A percentile compares a stretch with the other conserved stretches of the same genome.
phyloP scores from a whole-genome alignment of 1,139 yeast species.

The Wickerhamiella pararugosa region DNA sequence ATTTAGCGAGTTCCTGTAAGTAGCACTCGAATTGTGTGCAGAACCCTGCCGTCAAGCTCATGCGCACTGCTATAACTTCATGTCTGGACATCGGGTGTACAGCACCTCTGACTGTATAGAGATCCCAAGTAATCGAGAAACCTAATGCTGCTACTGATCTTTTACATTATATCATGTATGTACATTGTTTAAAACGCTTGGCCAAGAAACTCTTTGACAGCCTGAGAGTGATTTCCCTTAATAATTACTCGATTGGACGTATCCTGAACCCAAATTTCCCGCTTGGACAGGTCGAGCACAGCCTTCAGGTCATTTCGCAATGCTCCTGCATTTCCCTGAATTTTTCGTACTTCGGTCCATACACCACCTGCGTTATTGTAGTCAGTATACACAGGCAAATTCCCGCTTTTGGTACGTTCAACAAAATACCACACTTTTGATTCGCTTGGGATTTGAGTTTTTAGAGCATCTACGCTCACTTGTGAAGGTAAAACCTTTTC shows the following conservation, averaged over 20 bases:
- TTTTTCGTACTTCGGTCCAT: constrained; percentile 23
- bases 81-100: background rate
- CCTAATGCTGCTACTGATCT: background rate
- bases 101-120: no score
- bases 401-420: constrained; percentile 21
- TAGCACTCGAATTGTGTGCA: no score
- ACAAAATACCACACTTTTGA: constrained; percentile 20
- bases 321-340: constrained; percentile 22
- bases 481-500: constrained; percentile 9
- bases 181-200: constrained; percentile 9
- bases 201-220: constrained; percentile 16
- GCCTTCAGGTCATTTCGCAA: constrained; percentile 20
- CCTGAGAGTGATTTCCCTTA: constrained; percentile 20
- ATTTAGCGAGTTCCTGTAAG: background rate
- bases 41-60: no score
- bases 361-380: constrained; percentile 21
- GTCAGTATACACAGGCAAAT: constrained; percentile 25
- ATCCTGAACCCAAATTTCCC: constrained; percentile 22
- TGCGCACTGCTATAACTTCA: background rate
- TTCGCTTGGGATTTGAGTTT: background rate
- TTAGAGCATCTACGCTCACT: background rate
- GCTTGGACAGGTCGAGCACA: constrained; percentile 17
- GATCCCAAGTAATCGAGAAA: background rate
- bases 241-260: constrained; percentile 22
- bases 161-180: background rate